Evolutionary conservation across 345 rosid species (phyloP).

Genomic region (Melaleuca quinquenervia): DNA sequence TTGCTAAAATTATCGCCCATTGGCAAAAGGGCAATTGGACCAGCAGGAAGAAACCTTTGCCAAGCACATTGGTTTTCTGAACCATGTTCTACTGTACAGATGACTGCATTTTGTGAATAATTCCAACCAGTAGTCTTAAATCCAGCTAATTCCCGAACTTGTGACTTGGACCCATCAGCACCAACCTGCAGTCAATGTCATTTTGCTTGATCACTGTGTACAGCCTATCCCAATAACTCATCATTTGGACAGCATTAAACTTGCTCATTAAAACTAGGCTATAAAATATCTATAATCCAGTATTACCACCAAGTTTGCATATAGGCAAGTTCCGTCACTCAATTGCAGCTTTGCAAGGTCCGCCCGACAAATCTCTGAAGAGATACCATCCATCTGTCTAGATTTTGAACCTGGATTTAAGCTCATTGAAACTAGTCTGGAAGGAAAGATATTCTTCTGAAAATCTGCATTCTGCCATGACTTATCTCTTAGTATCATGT

Average conservation of each 20-base stretch:
- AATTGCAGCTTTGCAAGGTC: constrained; percentile 64
- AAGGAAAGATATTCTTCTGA: constrained; percentile 55
- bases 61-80: constrained; percentile 64
- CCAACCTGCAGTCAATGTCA: constrained; percentile 52
- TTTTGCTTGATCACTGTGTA: neutral
- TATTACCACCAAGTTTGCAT: constrained; percentile 79
- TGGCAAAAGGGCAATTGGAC: constrained; percentile 88
- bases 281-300: constrained; percentile 9
- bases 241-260: neutral
- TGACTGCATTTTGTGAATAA: constrained; percentile 83
- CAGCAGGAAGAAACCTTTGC: constrained; percentile 91
- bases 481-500: neutral
- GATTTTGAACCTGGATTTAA: constrained; percentile 41
- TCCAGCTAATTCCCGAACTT: constrained; percentile 77
- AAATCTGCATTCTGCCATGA: constrained; percentile 52
- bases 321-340: constrained; percentile 59
- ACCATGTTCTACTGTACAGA: constrained; percentile 84
- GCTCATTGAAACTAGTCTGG: constrained; percentile 67
- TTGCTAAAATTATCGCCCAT: constrained; percentile 83
- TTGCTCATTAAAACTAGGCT: neutral
- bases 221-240: neutral
- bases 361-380: constrained; percentile 31
- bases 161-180: constrained; percentile 88
- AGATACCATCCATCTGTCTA: constrained; percentile 20
- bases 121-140: constrained; percentile 82